These are phyloP conservation scores for Linum tenue DNA, from an alignment of 345 rosid genomes.

Conservation along the genomic window DNA sequence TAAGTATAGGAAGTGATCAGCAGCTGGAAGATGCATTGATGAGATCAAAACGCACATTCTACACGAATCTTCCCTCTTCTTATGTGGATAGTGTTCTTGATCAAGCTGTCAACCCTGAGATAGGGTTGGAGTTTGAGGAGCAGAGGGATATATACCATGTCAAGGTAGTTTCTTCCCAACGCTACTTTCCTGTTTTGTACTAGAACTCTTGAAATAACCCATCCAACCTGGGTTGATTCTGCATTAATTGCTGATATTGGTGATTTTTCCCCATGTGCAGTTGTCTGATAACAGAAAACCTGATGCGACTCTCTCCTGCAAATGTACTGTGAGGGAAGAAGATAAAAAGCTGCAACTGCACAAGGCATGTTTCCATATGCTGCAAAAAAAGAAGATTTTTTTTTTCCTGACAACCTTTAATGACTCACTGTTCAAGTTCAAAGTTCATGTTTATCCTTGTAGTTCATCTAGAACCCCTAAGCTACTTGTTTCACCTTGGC, in stretches of 20 bases:
- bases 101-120: conserved; percentile 24
- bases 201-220: too few relatives aligned
- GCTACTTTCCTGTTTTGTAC: not conserved
- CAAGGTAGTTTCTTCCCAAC: conserved; percentile 29
- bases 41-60: conserved; percentile 24
- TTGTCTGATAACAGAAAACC: conserved; percentile 25
- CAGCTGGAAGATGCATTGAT: conserved; percentile 23
- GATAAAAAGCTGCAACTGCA: conserved; percentile 40
- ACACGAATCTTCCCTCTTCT: conserved; percentile 34
- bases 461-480: not conserved
- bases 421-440: not conserved
- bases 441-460: not conserved
- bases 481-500: not conserved
- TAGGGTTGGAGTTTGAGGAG: conserved; percentile 27
- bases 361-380: conserved; percentile 37
- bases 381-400: not conserved
- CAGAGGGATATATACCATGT: conserved; percentile 46
- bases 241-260: conserved; percentile 6
- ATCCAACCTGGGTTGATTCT: not conserved
- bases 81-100: conserved; percentile 25
- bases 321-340: conserved; percentile 30
- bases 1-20: conserved; percentile 14
- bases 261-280: conserved; percentile 20
- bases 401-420: not conserved
- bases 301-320: conserved; percentile 36